Evolutionary conservation across 2,329 filamentous ascomycete genomes (phyloP).

Genomic region (Pseudogymnoascus sp.): DNA sequence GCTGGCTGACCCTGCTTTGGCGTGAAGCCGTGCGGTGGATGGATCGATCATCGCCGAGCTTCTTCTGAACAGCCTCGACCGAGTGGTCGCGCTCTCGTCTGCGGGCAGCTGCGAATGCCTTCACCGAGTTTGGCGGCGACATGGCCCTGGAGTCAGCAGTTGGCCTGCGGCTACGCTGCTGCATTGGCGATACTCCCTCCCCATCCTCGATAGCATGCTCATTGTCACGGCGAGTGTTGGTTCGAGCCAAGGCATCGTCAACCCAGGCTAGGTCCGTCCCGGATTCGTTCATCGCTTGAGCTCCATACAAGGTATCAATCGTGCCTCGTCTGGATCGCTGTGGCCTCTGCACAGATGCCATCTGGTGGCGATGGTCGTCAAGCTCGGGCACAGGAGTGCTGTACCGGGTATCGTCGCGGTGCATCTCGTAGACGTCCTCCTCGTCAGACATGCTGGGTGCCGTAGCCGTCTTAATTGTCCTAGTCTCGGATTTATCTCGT

Average conservation of each 20-base stretch:
- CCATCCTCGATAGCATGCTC: constrained; percentile 46
- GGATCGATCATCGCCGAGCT: constrained; percentile 40
- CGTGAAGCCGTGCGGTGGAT: constrained; percentile 64
- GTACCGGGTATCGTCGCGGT: constrained; percentile 50
- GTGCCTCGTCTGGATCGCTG: constrained; percentile 62
- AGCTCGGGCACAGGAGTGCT: constrained; percentile 70
- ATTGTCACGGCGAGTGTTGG: constrained; percentile 69
- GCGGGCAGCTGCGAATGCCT: constrained; percentile 88
- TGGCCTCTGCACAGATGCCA: constrained; percentile 49
- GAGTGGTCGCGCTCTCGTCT: constrained; percentile 70
- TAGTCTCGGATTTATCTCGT: not conserved
- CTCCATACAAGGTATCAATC: constrained; percentile 60
- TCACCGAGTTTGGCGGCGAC: constrained; percentile 93
- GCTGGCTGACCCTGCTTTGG: constrained; percentile 44
- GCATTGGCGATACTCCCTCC: constrained; percentile 36
- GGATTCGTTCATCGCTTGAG: constrained; percentile 26
- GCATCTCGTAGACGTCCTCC: constrained; percentile 41
- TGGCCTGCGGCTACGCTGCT: constrained; percentile 40
- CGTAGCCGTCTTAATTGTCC: not conserved
- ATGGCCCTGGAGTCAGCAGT: constrained; percentile 57
- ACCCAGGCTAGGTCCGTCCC: constrained; percentile 33
- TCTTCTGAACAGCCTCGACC: constrained; percentile 28
- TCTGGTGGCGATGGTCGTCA: constrained; percentile 75
- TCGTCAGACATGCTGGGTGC: constrained; percentile 58
- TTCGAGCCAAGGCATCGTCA: constrained; percentile 32